phyloP scores from a whole-genome alignment of 257 asterid genomes.

The Primulina eburnea region DNA sequence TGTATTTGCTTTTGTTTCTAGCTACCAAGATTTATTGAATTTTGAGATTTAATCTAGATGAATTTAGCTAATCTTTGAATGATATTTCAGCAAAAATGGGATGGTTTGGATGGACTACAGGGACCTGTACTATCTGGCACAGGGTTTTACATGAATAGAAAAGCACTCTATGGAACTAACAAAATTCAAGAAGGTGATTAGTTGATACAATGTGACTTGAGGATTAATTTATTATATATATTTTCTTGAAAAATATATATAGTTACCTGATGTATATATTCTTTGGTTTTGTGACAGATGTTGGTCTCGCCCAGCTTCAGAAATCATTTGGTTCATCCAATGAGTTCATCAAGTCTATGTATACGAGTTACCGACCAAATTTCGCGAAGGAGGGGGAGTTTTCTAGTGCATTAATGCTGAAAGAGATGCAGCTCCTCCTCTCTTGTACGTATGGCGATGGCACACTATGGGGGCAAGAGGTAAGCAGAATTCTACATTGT shows the following conservation, averaged over 20 bases:
- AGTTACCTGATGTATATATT: too few species aligned
- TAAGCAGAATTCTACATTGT: neutral
- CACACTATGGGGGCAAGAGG: constrained; percentile 48
- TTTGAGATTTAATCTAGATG: neutral
- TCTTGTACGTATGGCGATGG: constrained; percentile 35
- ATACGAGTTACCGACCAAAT: constrained; percentile 4
- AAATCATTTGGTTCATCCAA: constrained; percentile 38
- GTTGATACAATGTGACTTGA: too few species aligned
- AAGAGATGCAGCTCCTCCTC: constrained; percentile 24
- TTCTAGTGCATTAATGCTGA: constrained; percentile 3
- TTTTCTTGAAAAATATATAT: too few species aligned
- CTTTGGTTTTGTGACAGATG: constrained; percentile 10
- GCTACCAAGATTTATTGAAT: neutral
- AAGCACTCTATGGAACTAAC: constrained; percentile 40
- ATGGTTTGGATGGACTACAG: constrained; percentile 52
- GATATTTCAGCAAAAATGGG: constrained; percentile 39
- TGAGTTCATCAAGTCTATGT: constrained; percentile 33
- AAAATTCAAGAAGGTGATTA: constrained; percentile 19
- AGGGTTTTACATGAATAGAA: constrained; percentile 52
- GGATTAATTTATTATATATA: too few species aligned
- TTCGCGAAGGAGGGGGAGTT: neutral
- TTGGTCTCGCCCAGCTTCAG: constrained; percentile 24
- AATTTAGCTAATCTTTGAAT: neutral
- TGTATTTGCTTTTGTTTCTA: neutral
- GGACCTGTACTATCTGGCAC: constrained; percentile 54